Evolutionary conservation across 768 basidiomycete genomes (phyloP).

Genomic region (Pisolithus orientalis): DNA sequence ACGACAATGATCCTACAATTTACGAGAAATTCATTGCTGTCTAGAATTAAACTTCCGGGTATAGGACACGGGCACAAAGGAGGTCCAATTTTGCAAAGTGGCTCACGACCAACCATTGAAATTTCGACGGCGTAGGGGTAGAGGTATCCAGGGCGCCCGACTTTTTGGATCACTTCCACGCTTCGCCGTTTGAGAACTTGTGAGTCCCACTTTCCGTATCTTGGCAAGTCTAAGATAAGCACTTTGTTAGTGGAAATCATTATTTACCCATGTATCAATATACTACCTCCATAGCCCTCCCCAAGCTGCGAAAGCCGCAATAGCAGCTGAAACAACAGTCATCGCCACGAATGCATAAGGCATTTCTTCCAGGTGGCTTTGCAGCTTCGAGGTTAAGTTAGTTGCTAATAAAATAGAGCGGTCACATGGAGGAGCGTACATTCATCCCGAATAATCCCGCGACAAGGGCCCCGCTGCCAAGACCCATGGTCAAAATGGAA

Average conservation of each 20-base stretch:
- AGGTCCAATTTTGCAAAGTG: not conserved
- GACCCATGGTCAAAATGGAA: conserved; percentile 91
- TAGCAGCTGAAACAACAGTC: conserved; percentile 49
- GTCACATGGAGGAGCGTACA: conserved; percentile 42
- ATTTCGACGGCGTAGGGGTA: conserved; percentile 34
- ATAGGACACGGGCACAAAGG: not conserved
- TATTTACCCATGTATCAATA: conserved; percentile 10
- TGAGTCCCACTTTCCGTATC: conserved; percentile 40
- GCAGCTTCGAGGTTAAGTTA: conserved; percentile 45
- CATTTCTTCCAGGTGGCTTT: conserved; percentile 65
- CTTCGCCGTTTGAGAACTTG: conserved; percentile 20
- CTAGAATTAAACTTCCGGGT: no score
- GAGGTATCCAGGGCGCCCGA: conserved; percentile 29
- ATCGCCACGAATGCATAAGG: conserved; percentile 70
- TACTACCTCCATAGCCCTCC: conserved; percentile 57
- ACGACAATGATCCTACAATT: no score
- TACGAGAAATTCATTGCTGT: no score
- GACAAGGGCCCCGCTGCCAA: conserved; percentile 84
- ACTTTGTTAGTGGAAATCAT: not conserved
- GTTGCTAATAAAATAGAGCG: conserved; percentile 15
- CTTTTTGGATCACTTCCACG: conserved; percentile 10
- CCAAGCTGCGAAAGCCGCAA: conserved; percentile 59
- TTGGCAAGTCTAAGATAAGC: conserved; percentile 32
- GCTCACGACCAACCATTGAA: conserved; percentile 36
- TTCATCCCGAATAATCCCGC: conserved; percentile 98